phyloP scores from a whole-genome alignment of 1,284 basidiomycete species.

The Irpex sp. region DNA sequence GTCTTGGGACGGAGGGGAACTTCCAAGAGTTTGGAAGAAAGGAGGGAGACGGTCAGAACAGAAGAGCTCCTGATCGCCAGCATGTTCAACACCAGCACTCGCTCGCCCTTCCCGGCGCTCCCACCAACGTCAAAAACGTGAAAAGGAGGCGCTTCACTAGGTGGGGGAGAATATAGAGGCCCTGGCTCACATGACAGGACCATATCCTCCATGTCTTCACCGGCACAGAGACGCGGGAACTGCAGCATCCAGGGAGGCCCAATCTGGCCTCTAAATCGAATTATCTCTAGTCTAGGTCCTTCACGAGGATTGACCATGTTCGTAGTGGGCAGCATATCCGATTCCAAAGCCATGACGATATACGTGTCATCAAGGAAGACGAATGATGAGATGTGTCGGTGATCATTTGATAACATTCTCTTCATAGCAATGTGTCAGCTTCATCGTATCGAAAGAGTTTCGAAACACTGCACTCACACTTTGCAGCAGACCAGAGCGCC shows the following conservation, averaged over 20 bases:
- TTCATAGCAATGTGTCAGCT: background rate
- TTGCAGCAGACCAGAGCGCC: slow-evolving; percentile 7
- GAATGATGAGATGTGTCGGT: background rate
- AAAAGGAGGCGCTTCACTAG: background rate
- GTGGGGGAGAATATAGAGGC: background rate
- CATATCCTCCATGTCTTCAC: background rate
- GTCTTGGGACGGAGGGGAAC: background rate
- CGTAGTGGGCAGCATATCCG: background rate
- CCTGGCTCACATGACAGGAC: background rate
- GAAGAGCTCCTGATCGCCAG: background rate
- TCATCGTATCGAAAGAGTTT: background rate
- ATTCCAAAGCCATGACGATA: slow-evolving; percentile 1
- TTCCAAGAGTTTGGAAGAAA: background rate
- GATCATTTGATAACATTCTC: background rate
- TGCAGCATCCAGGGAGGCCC: background rate
- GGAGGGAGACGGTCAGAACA: slow-evolving; percentile 4
- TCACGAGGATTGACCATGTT: background rate
- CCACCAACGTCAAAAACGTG: background rate
- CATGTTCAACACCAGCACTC: slow-evolving; percentile 11
- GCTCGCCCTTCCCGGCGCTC: slow-evolving; percentile 1
- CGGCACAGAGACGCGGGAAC: background rate
- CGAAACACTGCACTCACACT: slow-evolving; percentile 6
- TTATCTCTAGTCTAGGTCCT: background rate
- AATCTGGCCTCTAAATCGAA: background rate
- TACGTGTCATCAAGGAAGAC: slow-evolving; percentile 1